Conservation (phyloP, 805 yeast species). For the Komagataella populi region DNA sequence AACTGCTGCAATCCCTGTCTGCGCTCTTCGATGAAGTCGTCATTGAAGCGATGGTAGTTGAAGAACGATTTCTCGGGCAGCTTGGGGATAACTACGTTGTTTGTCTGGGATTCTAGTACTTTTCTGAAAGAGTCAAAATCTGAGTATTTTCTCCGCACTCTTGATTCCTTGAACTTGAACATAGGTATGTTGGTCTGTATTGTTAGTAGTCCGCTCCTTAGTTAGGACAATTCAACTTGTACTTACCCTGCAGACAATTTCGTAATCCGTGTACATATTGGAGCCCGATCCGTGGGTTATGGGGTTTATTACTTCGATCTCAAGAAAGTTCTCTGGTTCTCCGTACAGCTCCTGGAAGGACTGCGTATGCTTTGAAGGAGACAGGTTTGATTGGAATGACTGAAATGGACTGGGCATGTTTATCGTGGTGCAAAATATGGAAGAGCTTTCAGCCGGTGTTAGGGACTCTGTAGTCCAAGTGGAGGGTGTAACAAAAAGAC, state of each 20-base stretch:
- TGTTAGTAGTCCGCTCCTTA: not conserved
- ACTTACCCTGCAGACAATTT: slow-evolving; percentile 57
- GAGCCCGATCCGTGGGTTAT: slow-evolving; percentile 57
- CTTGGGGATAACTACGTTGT: slow-evolving; percentile 72
- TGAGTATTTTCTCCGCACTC: slow-evolving; percentile 76
- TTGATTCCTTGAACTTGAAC: slow-evolving; percentile 47
- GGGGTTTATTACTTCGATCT: slow-evolving; percentile 75
- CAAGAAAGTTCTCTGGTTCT: slow-evolving; percentile 88
- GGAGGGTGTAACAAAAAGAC: not conserved
- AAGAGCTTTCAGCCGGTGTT: not conserved
- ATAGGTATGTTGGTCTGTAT: slow-evolving; percentile 73
- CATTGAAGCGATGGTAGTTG: slow-evolving; percentile 57
- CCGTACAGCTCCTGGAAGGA: slow-evolving; percentile 78
- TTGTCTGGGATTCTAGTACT: slow-evolving; percentile 60
- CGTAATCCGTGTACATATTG: slow-evolving; percentile 82
- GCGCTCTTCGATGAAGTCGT: slow-evolving; percentile 72
- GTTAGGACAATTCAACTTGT: not conserved
- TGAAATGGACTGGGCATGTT: slow-evolving; percentile 17
- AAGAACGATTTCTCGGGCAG: slow-evolving; percentile 74
- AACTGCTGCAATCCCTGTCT: slow-evolving; percentile 76
- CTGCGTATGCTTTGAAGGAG: slow-evolving; percentile 24
- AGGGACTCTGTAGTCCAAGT: not conserved
- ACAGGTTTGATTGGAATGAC: slow-evolving; percentile 11
- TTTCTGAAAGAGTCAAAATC: slow-evolving; percentile 79
- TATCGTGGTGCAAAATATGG: slow-evolving; percentile 6